Evolutionary conservation across 192 early-diverging fungal genomes (phyloP).

Genomic region (Dissophora globulifera): DNA sequence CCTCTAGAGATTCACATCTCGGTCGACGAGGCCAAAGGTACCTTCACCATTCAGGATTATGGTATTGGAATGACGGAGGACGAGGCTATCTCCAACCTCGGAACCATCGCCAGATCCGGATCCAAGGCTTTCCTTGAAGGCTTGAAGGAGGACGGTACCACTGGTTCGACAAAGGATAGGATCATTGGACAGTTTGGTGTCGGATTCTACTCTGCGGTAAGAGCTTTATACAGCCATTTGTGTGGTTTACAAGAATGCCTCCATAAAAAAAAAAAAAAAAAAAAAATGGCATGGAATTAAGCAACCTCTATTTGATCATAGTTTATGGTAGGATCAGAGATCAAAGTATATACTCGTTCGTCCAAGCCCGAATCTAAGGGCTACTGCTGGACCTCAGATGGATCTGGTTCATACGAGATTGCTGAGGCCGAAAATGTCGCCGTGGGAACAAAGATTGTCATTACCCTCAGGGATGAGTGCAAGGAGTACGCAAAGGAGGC

Average conservation of each 20-base stretch:
- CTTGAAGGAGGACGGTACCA: conserved; percentile 57
- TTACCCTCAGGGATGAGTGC: conserved; percentile 79
- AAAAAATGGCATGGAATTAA: too few species aligned
- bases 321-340: conserved; percentile 83
- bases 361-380: conserved; percentile 70
- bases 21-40: conserved; percentile 60
- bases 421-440: conserved; percentile 83
- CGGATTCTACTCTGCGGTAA: conserved; percentile 66
- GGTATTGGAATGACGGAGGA: conserved; percentile 87
- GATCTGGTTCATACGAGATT: conserved; percentile 79
- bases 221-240: conserved; percentile 23
- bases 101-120: conserved; percentile 88
- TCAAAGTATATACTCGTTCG: conserved; percentile 79
- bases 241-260: too few species aligned
- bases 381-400: conserved; percentile 83
- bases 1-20: conserved; percentile 70
- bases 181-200: conserved; percentile 93
- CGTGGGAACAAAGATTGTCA: conserved; percentile 84
- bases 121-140: conserved; percentile 82
- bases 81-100: conserved; percentile 78
- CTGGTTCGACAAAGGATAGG: conserved; percentile 62
- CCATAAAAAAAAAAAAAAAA: too few species aligned
- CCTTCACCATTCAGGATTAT: conserved; percentile 75
- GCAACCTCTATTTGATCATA: conserved; percentile 27
- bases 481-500: conserved; percentile 65